Evolutionary conservation across 164 flowering plant species (phyloP).

Genomic region (Chimonanthus praecox): DNA sequence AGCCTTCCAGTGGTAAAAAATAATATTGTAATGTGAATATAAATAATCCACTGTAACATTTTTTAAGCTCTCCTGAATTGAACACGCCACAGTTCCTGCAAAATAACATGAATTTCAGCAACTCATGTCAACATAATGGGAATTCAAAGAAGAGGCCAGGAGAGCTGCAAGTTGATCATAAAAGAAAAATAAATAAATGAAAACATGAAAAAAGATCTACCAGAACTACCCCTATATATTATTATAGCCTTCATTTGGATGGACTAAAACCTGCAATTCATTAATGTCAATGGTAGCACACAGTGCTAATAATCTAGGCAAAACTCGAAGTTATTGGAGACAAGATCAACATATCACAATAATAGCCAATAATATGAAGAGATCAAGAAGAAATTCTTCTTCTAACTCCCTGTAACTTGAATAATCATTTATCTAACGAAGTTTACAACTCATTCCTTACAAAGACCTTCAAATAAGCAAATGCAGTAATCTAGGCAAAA

Average conservation of each 20-base stretch:
- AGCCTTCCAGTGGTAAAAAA: background rate
- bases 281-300: background rate
- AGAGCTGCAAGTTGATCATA: slow-evolving; percentile 7
- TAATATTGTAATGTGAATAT: background rate
- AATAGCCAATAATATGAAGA: background rate
- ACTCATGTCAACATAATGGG: slow-evolving; percentile 8
- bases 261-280: slow-evolving; percentile 26
- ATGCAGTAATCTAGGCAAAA: background rate
- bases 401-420: background rate
- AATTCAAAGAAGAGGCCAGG: background rate
- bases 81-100: slow-evolving; percentile 42
- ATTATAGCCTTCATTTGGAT: slow-evolving; percentile 19
- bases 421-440: background rate
- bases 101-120: slow-evolving; percentile 33
- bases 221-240: slow-evolving; percentile 13
- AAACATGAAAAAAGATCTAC: slow-evolving; percentile 6
- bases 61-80: slow-evolving; percentile 28
- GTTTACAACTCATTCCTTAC: background rate
- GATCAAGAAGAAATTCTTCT: background rate
- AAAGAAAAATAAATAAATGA: background rate
- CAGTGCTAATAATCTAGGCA: background rate
- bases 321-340: background rate
- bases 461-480: background rate
- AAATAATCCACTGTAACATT: background rate
- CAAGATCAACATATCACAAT: background rate